Evolutionary conservation across 225 moss, liverwort and hornwort species (phyloP).

Genomic region (Marchantia polymorpha): DNA sequence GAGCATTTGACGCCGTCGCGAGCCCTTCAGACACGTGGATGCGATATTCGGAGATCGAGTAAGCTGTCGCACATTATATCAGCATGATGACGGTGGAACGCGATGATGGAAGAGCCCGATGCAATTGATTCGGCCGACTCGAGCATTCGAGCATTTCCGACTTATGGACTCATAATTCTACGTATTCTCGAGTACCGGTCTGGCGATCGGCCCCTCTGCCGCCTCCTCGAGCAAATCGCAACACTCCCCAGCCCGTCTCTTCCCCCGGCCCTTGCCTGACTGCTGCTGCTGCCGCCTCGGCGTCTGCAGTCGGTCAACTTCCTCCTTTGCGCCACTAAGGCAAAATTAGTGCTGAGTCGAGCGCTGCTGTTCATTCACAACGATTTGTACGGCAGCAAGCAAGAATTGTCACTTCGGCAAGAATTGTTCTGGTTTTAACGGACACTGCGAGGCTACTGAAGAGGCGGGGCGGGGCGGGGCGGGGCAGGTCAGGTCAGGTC

Average conservation of each 20-base stretch:
- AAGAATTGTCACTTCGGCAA: too few species aligned
- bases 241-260: too few species aligned
- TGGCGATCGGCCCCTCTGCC: not conserved
- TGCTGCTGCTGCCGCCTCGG: too few species aligned
- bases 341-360: not conserved
- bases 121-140: not conserved
- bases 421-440: too few species aligned
- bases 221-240: not conserved
- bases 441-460: too few species aligned
- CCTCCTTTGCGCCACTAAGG: not conserved
- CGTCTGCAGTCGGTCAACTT: slow-evolving; percentile 5
- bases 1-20: not conserved
- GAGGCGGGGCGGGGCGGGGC: too few species aligned
- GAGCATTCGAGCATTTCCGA: not conserved
- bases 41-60: not conserved
- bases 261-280: too few species aligned
- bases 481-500: too few species aligned
- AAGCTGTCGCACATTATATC: not conserved
- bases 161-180: not conserved
- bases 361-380: not conserved
- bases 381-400: too few species aligned
- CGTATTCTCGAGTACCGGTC: not conserved
- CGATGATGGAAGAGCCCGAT: not conserved
- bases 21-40: not conserved
- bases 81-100: not conserved